Evolutionary conservation across 2,329 filamentous ascomycete genomes (phyloP).

Genomic region (Ambrosiella beaveri): DNA sequence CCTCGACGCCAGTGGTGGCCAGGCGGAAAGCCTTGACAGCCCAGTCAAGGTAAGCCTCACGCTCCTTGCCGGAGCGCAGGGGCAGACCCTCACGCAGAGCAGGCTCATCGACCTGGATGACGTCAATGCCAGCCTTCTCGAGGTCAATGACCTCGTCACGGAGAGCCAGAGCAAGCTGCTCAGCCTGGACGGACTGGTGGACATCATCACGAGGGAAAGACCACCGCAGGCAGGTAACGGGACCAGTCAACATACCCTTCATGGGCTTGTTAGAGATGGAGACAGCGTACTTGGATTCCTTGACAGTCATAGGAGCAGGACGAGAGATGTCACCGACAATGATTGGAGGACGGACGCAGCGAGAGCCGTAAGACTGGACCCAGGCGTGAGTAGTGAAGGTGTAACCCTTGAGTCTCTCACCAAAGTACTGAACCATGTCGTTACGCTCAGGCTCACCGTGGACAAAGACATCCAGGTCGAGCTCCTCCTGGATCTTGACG

Average conservation of each 20-base stretch:
- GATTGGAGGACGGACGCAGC: slow-evolving; percentile 94
- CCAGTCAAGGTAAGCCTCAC: slow-evolving; percentile 93
- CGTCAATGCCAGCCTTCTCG: slow-evolving; percentile 85
- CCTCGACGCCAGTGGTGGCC: slow-evolving; percentile 77
- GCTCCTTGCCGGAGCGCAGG: slow-evolving; percentile 82
- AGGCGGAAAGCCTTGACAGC: slow-evolving; percentile 97
- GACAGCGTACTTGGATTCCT: slow-evolving; percentile 98
- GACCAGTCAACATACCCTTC: slow-evolving; percentile 99
- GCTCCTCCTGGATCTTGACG: slow-evolving; percentile 94
- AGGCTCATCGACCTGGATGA: slow-evolving; percentile 99
- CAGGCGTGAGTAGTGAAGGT: slow-evolving; percentile 98
- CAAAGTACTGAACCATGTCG: slow-evolving; percentile 99
- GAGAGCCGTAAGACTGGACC: slow-evolving; percentile 97
- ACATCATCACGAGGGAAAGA: slow-evolving; percentile 99
- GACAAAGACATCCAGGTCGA: slow-evolving; percentile 89
- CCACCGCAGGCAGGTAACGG: slow-evolving; percentile 97
- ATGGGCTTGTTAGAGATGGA: slow-evolving; percentile 96
- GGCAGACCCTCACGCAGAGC: slow-evolving; percentile 98
- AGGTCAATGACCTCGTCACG: slow-evolving; percentile 97
- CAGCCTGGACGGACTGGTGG: slow-evolving; percentile 95
- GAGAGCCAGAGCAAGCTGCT: slow-evolving; percentile 95
- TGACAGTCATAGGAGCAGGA: slow-evolving; percentile 94
- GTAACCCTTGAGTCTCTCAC: slow-evolving; percentile 91
- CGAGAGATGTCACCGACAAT: slow-evolving; percentile 97
- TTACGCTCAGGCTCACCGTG: slow-evolving; percentile 99